Evolutionary conservation across 2,329 filamentous ascomycete species (phyloP).

Genomic region (Colletotrichum gigasporum): DNA sequence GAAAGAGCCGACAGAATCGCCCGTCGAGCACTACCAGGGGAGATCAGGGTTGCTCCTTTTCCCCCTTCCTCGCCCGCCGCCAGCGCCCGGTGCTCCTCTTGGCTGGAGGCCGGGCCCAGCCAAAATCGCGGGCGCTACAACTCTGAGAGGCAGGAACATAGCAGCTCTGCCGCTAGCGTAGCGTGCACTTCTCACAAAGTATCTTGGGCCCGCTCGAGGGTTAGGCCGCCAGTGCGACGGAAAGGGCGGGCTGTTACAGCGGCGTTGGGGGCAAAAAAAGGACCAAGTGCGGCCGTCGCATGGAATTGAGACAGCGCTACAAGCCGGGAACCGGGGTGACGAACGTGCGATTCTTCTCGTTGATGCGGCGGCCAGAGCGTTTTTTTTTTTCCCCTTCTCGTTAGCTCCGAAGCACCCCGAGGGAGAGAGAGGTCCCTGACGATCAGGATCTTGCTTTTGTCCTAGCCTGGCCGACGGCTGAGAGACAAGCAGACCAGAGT

Average conservation of each 20-base stretch:
- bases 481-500: background rate
- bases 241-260: constrained; percentile 7
- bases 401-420: background rate
- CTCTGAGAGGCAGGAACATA: no score
- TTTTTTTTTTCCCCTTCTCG: no score
- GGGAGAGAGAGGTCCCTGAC: constrained; percentile 2
- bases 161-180: background rate
- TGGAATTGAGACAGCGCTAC: constrained; percentile 12
- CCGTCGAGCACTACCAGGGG: background rate
- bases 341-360: background rate
- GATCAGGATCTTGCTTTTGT: background rate
- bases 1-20: background rate
- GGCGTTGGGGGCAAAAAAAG: background rate
- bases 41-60: no score
- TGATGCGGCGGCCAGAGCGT: constrained; percentile 17
- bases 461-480: background rate
- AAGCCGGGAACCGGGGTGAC: background rate
- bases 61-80: no score
- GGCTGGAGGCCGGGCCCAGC: no score
- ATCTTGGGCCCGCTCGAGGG: no score
- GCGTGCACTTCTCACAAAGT: no score
- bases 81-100: no score
- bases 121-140: no score
- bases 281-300: constrained; percentile 24
- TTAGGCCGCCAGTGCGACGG: no score